Evolutionary conservation across 106 monocot genomes (phyloP), one percentile per base, ranked within the genome.

Genomic region (Platanthera zijinensis): DNA sequence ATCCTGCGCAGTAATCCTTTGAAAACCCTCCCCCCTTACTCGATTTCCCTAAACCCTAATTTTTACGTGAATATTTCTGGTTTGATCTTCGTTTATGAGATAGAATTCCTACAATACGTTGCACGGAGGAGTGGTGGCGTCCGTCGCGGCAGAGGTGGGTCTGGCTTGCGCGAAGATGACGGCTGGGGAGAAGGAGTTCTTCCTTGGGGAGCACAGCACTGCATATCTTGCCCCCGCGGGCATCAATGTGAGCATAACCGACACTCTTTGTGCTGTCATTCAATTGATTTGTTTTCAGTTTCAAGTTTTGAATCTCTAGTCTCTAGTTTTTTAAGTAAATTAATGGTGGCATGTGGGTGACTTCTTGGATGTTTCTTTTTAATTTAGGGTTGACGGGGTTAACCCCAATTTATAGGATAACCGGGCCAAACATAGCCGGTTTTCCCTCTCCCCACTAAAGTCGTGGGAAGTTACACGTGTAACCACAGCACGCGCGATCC

Each of bases 51-150:
- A 10, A 6, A 18, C 59, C 51, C 57, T 10, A 49, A 21, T 73
- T 52, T 72, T 52, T 61, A 54, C 32, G 7, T 57, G 14, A 39
- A 57, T 75, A 22, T 72, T 10, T 22, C 57, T 11, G 17, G 6
- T 52, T 78, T 25, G n/a, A n/a, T 19, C 11, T 64, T 56, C 48
- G 0, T 11, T 12, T 8, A 7, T 2, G 8, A 22, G 54, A 3
- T 45, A 91, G 94, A 94, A 94, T 61, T 3, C 30, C 8, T 94
- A 87, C 80, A 85, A 89, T 56, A 91, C 87, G 9, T 70, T 95
- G 39, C 95, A 95, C 83, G 95, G 95, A 19, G 95, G 95, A 21
- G 85, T 51, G 30, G 87, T 95, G 72, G 82, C 80, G 32, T 39
- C 83, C 10, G 82, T 89, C 18, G 87, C 87, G 1, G 87, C 87